These are phyloP conservation scores for Zygosaccharomyces lentus DNA, from an alignment of 805 yeast species.

Conservation along the genomic window DNA sequence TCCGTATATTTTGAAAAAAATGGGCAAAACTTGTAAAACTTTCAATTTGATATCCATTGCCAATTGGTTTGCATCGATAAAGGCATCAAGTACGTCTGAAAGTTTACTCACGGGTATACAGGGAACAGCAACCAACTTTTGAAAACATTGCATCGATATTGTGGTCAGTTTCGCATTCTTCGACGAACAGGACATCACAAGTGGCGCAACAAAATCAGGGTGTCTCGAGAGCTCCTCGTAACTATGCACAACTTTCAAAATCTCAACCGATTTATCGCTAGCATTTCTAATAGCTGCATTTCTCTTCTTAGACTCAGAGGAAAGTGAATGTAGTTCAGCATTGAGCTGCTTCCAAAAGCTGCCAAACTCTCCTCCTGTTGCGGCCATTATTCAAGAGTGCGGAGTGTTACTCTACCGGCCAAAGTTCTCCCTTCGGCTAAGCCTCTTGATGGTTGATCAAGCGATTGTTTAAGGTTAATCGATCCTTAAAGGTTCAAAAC, in stretches of 20 bases:
- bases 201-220: constrained; percentile 61
- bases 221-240: constrained; percentile 39
- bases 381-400: constrained; percentile 9
- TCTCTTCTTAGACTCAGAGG: constrained; percentile 68
- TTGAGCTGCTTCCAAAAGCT: constrained; percentile 35
- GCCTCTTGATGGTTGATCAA: neutral
- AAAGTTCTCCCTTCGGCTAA: neutral
- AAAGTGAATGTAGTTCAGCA: constrained; percentile 55
- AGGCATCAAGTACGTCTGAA: constrained; percentile 57
- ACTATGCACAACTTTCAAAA: constrained; percentile 38
- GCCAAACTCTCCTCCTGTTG: constrained; percentile 18
- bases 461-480: neutral
- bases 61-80: constrained; percentile 67
- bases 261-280: constrained; percentile 48
- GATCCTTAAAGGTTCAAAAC: neutral
- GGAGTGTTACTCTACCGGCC: neutral
- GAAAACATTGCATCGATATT: constrained; percentile 67
- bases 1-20: constrained; percentile 62
- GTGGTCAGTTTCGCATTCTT: constrained; percentile 70
- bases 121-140: constrained; percentile 50
- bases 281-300: constrained; percentile 63
- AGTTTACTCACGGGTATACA: constrained; percentile 53
- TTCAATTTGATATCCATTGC: constrained; percentile 83
- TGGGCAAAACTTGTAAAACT: constrained; percentile 77
- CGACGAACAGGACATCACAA: constrained; percentile 65